Evolutionary conservation across 2,329 filamentous ascomycete species (phyloP), one percentile per base, ranked within the genome.

Genomic region (Endocalyx cinctus): DNA sequence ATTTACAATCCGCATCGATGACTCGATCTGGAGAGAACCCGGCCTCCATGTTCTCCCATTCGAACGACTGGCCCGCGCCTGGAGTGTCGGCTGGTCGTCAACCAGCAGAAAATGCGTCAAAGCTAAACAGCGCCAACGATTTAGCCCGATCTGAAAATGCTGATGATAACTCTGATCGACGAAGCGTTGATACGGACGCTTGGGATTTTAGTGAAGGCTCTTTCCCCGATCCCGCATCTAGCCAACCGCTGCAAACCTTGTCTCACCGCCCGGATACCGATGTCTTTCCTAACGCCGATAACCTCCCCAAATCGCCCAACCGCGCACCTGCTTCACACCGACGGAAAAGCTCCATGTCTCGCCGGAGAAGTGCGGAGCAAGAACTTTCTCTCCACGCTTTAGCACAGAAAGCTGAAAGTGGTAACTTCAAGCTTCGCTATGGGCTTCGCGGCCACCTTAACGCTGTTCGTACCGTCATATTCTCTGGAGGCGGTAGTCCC

Each of bases 401-500:
- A 22, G 54, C 57, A 3, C 69, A 78, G 35, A 85, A 81, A 52
- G 61, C 70, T 1, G 89, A 96, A 40, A 76, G 70, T 17, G 75
- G 79, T 12, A 87, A 76, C 46, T 97, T 98, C 67, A 96, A 94
- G 60, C 82, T 97, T 38, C 79, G 88, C 31, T 97, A 95, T 55
- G 90, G 88, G 5, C 72, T 98, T 5, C 77, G 90, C 32, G 92
- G 92, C 2, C 92, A 98, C 58, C 73, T 98, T 2, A 88, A 97
- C 56, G 89, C 94, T 3, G 87, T 98, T 5, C 82, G 92, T 25
- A 87, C 87, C 1, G 87, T 97, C 38, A 94, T 96, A 43, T 98
- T 98, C 63, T 97, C 89, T 1, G 92, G 92, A 16, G 92, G 92
- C 26, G 92, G 92, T 41, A 96, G 88, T 52, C 89, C 89, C 4